A percentile compares a stretch with the other conserved stretches of the same genome.
Evolutionary conservation across 83 land plant genomes (phyloP).

Genomic region (Picea engelmannii): DNA sequence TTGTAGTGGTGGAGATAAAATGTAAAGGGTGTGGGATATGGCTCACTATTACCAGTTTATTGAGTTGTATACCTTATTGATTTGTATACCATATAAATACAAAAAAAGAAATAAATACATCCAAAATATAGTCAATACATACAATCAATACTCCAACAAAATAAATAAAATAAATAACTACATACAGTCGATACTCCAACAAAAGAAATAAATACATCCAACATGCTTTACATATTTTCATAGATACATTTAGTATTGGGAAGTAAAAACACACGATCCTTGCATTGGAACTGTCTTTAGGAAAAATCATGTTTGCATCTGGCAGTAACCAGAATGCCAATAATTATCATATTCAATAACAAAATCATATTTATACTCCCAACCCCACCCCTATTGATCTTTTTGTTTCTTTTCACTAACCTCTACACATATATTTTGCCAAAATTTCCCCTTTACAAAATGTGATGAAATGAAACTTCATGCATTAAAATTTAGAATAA

Average conservation of each 20-base stretch:
- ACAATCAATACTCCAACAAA: too few species aligned
- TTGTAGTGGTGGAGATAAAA: too few species aligned
- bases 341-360: not conserved
- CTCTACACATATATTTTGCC: not conserved
- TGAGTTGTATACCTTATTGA: too few species aligned
- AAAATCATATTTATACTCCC: not conserved
- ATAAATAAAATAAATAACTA: too few species aligned
- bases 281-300: constrained; percentile 41
- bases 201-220: not conserved
- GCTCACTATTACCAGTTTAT: too few species aligned
- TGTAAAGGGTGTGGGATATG: too few species aligned
- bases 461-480: not conserved
- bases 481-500: too few species aligned
- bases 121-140: too few species aligned
- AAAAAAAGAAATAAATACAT: too few species aligned
- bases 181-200: not conserved
- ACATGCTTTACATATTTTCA: not conserved
- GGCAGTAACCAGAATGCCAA: not conserved
- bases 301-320: not conserved
- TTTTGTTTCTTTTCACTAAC: not conserved
- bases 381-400: not conserved
- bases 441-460: not conserved
- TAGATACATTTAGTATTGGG: constrained; percentile 50
- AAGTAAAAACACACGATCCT: constrained; percentile 63
- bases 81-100: too few species aligned